phyloP scores from a whole-genome alignment of 805 yeast genomes.

The Monosporozyma solicola region DNA sequence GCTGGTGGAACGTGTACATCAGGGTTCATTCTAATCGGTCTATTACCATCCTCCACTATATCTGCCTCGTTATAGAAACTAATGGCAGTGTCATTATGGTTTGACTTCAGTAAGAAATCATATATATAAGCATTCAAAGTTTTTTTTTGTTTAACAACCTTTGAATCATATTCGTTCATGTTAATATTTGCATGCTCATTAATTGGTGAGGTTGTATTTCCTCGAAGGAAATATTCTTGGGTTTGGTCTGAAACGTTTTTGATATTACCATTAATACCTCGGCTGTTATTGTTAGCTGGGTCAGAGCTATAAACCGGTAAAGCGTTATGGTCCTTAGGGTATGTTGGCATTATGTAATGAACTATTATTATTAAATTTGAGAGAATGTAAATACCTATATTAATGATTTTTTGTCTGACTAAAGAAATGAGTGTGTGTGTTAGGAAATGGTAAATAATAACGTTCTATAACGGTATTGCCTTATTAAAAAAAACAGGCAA shows the following conservation, averaged over 20 bases:
- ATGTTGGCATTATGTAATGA: background rate
- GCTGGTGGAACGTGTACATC: background rate
- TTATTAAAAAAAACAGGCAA: too few relatives aligned
- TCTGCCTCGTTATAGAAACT: constrained; percentile 73
- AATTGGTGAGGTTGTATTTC: background rate
- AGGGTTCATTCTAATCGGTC: constrained; percentile 1
- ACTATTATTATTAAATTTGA: background rate
- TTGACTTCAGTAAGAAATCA: constrained; percentile 71
- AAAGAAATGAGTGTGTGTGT: too few relatives aligned
- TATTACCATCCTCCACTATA: constrained; percentile 26
- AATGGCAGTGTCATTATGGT: constrained; percentile 62
- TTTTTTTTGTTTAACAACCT: constrained; percentile 31
- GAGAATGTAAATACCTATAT: background rate
- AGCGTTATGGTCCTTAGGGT: background rate
- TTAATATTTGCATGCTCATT: background rate
- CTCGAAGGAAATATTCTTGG: background rate
- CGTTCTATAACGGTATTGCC: too few relatives aligned
- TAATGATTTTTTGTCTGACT: background rate
- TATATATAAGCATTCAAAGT: constrained; percentile 75
- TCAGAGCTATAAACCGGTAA: background rate
- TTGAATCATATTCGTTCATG: background rate
- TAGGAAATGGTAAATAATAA: too few relatives aligned
- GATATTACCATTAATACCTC: background rate
- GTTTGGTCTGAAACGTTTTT: background rate
- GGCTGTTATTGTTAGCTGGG: background rate